These are phyloP conservation scores for Dendrostoma leiphaemia DNA, from an alignment of 2,329 filamentous ascomycete species.

Conservation along the genomic window DNA sequence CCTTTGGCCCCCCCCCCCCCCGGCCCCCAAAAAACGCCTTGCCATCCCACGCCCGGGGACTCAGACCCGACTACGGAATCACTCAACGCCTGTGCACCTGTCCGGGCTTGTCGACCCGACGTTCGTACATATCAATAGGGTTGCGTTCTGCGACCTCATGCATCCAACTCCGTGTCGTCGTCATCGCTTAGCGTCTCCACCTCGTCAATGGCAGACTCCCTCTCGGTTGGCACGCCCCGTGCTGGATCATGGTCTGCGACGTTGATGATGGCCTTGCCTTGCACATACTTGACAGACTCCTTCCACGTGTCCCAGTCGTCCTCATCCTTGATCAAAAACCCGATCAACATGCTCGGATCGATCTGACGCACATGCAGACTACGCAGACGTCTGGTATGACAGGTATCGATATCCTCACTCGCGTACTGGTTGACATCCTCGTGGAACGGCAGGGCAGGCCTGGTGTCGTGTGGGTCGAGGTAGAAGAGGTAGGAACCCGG, in stretches of 20 bases:
- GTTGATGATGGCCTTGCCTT: slow-evolving; percentile 83
- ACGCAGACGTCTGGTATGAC: slow-evolving; percentile 82
- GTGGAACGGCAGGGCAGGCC: slow-evolving; percentile 68
- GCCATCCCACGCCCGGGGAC: background rate
- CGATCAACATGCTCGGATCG: slow-evolving; percentile 97
- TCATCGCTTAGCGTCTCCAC: slow-evolving; percentile 83
- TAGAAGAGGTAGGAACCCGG: slow-evolving; percentile 82
- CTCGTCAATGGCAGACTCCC: slow-evolving; percentile 78
- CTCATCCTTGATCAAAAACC: slow-evolving; percentile 80
- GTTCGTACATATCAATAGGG: background rate
- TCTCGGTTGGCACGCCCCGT: slow-evolving; percentile 52
- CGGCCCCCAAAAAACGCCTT: background rate
- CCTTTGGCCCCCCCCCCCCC: too few relatives aligned
- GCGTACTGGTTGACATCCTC: slow-evolving; percentile 58
- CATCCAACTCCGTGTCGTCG: slow-evolving; percentile 27
- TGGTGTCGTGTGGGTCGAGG: slow-evolving; percentile 87
- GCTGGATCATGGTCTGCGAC: slow-evolving; percentile 70
- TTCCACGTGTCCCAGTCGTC: slow-evolving; percentile 86
- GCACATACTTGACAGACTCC: slow-evolving; percentile 67
- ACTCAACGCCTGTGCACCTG: slow-evolving; percentile 15
- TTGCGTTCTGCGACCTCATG: slow-evolving; percentile 2
- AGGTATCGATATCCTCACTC: slow-evolving; percentile 72
- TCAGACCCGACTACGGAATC: background rate
- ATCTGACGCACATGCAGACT: slow-evolving; percentile 85
- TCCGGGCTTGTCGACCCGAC: background rate